These are phyloP conservation scores for Blastomyces silverae DNA, from an alignment of 2,329 filamentous ascomycete genomes.

Conservation along the genomic window DNA sequence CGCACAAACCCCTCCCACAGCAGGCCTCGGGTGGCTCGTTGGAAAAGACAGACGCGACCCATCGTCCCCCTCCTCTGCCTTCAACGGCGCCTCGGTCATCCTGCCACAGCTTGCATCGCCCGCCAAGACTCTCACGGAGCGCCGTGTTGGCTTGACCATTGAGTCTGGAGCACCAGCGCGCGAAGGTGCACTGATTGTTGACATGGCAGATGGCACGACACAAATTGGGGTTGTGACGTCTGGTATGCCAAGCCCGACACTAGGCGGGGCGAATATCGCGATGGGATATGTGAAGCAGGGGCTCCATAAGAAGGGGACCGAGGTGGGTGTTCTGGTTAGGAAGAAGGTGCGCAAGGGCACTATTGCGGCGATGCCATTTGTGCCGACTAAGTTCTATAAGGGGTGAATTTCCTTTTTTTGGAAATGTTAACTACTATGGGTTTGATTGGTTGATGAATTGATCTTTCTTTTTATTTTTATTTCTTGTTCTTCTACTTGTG, in stretches of 20 bases:
- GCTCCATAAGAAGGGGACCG: slow-evolving; percentile 74
- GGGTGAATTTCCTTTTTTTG: slow-evolving; percentile 18
- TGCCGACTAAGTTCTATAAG: slow-evolving; percentile 69
- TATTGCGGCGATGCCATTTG: slow-evolving; percentile 84
- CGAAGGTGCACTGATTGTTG: slow-evolving; percentile 75
- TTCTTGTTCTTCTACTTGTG: neutral
- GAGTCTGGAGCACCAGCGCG: slow-evolving; percentile 76
- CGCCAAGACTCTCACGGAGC: slow-evolving; percentile 57
- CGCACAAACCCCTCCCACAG: slow-evolving; percentile 61
- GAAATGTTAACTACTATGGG: neutral
- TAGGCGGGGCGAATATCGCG: slow-evolving; percentile 78
- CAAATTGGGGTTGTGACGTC: slow-evolving; percentile 77
- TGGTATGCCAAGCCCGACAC: slow-evolving; percentile 78
- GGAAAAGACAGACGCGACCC: slow-evolving; percentile 63
- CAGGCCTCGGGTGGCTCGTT: slow-evolving; percentile 70
- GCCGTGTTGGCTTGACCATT: slow-evolving; percentile 73
- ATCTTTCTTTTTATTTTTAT: neutral
- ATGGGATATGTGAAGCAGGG: slow-evolving; percentile 89
- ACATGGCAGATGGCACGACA: slow-evolving; percentile 47
- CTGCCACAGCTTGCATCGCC: slow-evolving; percentile 59
- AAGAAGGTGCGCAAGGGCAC: slow-evolving; percentile 67
- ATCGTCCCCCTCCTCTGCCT: slow-evolving; percentile 52
- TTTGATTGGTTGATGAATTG: neutral
- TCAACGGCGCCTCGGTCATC: slow-evolving; percentile 76
- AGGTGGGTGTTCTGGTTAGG: slow-evolving; percentile 69